These are phyloP conservation scores for Simmondsia chinensis DNA, from an alignment of 148 eudicot genomes.

Conservation along the genomic window DNA sequence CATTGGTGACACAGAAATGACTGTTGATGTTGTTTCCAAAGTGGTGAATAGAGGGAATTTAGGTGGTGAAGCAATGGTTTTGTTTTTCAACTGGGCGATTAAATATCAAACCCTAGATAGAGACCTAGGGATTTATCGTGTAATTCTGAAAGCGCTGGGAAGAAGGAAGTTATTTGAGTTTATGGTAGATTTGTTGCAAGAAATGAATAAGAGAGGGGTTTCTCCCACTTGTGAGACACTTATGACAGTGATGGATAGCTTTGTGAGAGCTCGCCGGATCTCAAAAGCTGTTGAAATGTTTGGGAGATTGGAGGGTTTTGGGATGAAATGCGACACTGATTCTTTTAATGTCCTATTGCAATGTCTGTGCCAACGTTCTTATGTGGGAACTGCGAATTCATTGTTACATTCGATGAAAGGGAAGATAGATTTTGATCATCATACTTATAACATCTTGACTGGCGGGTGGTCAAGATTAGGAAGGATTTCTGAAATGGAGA, in stretches of 20 bases:
- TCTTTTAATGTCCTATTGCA: constrained; percentile 50
- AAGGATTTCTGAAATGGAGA: constrained; percentile 59
- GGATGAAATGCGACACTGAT: constrained; percentile 39
- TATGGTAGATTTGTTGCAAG: constrained; percentile 43
- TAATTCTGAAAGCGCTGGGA: constrained; percentile 66
- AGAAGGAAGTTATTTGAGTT: constrained; percentile 59
- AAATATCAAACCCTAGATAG: constrained; percentile 20
- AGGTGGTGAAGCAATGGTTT: constrained; percentile 59
- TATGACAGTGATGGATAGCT: constrained; percentile 62
- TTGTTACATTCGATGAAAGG: constrained; percentile 52
- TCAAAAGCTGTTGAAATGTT: constrained; percentile 57
- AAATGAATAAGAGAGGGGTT: constrained; percentile 42
- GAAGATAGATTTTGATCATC: constrained; percentile 30
- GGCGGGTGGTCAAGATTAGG: constrained; percentile 76
- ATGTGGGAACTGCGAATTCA: constrained; percentile 49
- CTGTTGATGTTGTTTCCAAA: constrained; percentile 39
- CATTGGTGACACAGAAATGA: constrained; percentile 27
- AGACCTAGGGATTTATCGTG: constrained; percentile 36
- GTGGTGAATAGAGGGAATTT: constrained; percentile 60
- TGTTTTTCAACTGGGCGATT: constrained; percentile 71
- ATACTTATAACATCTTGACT: constrained; percentile 51
- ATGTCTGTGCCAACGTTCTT: constrained; percentile 53
- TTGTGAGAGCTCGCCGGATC: constrained; percentile 35
- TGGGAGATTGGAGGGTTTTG: constrained; percentile 43
- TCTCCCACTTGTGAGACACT: constrained; percentile 36